These are phyloP conservation scores for Leptoxyphium fumago DNA, from an alignment of 2,329 filamentous ascomycete genomes.

Conservation along the genomic window DNA sequence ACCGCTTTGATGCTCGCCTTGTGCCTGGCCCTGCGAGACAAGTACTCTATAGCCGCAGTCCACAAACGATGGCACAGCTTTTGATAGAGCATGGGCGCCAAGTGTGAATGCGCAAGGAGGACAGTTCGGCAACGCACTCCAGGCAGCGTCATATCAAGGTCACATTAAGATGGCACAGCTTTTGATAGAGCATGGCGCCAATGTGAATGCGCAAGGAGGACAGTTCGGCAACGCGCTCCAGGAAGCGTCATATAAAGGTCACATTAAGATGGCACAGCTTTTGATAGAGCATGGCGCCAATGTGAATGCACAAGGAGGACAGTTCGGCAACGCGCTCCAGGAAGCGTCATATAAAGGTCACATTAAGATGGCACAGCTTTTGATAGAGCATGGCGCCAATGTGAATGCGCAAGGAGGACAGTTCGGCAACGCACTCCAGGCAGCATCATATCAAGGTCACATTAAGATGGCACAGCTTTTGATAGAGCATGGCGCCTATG, in stretches of 20 bases:
- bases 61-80: constrained; percentile 96
- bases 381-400: constrained; percentile 2
- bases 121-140: too few relatives aligned
- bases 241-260: too few relatives aligned
- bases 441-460: background rate
- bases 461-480: background rate
- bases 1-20: constrained; percentile 93
- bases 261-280: constrained; percentile 1
- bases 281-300: constrained; percentile 2
- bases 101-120: too few relatives aligned
- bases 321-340: background rate
- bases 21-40: constrained; percentile 65
- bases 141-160: too few relatives aligned
- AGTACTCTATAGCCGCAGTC: constrained; percentile 84
- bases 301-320: constrained; percentile 1
- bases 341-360: background rate
- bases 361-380: constrained; percentile 1
- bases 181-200: too few relatives aligned
- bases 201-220: too few relatives aligned
- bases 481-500: constrained; percentile 52
- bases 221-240: too few relatives aligned
- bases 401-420: background rate
- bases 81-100: too few relatives aligned
- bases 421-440: background rate
- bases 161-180: too few relatives aligned